A percentile compares a stretch with the other conserved stretches of the same genome.
Evolutionary conservation across 2,329 filamentous ascomycete genomes (phyloP).

Genomic region (Aspergillus brunneoviolaceus): DNA sequence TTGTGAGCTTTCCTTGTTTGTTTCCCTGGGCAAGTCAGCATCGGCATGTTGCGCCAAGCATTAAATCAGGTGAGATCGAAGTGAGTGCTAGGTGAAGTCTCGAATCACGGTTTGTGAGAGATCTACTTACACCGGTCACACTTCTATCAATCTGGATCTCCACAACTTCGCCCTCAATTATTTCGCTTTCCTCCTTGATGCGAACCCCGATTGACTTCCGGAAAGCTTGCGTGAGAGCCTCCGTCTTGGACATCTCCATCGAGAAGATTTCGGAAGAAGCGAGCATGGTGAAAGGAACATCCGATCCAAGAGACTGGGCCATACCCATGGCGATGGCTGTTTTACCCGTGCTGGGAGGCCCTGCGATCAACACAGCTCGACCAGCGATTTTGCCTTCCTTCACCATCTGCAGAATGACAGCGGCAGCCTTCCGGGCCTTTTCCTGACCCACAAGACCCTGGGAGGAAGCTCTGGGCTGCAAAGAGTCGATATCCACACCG

Average conservation of each 20-base stretch:
- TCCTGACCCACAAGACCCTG: constrained; percentile 95
- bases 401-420: constrained; percentile 96
- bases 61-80: background rate
- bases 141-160: constrained; percentile 98
- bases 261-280: constrained; percentile 98
- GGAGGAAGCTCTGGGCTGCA: constrained; percentile 80
- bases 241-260: constrained; percentile 98
- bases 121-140: constrained; percentile 71
- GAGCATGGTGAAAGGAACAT: constrained; percentile 95
- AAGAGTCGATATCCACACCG: constrained; percentile 85
- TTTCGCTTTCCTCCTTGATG: constrained; percentile 98
- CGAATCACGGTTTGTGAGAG: no score
- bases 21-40: constrained; percentile 58
- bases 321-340: constrained; percentile 99
- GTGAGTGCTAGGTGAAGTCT: background rate
- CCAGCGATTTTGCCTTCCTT: constrained; percentile 98
- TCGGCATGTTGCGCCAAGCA: background rate
- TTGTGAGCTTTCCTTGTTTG: constrained; percentile 98
- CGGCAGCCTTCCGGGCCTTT: constrained; percentile 93
- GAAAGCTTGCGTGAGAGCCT: constrained; percentile 97
- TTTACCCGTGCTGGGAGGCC: constrained; percentile 95
- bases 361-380: constrained; percentile 88
- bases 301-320: constrained; percentile 89
- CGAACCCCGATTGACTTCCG: constrained; percentile 96
- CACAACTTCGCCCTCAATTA: constrained; percentile 98